A percentile compares a stretch with the other conserved stretches of the same genome.
These are phyloP conservation scores for Marasmius sp. DNA, from an alignment of 1,284 basidiomycete species.

Conservation along the genomic window DNA sequence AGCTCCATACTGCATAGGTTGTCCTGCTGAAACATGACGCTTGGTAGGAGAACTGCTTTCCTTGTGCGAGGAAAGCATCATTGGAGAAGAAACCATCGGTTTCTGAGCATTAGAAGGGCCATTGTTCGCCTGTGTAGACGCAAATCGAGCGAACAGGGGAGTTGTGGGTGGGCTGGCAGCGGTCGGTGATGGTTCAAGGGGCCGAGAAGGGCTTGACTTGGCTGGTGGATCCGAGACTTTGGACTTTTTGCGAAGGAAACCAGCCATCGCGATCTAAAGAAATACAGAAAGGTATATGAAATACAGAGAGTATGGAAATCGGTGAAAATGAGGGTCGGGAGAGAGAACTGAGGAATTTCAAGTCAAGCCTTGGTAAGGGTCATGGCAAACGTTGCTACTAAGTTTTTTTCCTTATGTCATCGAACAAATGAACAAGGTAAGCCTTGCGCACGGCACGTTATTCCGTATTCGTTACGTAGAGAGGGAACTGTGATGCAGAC, in stretches of 20 bases:
- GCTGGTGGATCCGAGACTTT: slow-evolving; percentile 24
- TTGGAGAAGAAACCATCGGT: slow-evolving; percentile 6
- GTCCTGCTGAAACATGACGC: background rate
- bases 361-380: too few species aligned
- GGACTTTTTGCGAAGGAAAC: slow-evolving; percentile 51
- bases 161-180: slow-evolving; percentile 24
- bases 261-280: slow-evolving; percentile 39
- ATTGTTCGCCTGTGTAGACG: slow-evolving; percentile 18
- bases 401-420: too few species aligned
- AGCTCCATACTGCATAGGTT: background rate
- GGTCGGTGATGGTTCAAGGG: slow-evolving; percentile 9
- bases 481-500: too few species aligned
- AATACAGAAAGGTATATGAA: background rate
- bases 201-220: slow-evolving; percentile 17
- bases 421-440: too few species aligned
- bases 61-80: slow-evolving; percentile 18
- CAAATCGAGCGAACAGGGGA: slow-evolving; percentile 40
- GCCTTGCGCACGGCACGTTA: too few species aligned
- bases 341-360: too few species aligned
- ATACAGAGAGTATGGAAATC: slow-evolving; percentile 1
- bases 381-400: too few species aligned
- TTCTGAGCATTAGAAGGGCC: slow-evolving; percentile 10
- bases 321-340: background rate
- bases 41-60: slow-evolving; percentile 21
- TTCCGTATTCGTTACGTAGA: too few species aligned